These are phyloP conservation scores for Xylariales sp. DNA, from an alignment of 2,329 filamentous ascomycete species.

Conservation along the genomic window DNA sequence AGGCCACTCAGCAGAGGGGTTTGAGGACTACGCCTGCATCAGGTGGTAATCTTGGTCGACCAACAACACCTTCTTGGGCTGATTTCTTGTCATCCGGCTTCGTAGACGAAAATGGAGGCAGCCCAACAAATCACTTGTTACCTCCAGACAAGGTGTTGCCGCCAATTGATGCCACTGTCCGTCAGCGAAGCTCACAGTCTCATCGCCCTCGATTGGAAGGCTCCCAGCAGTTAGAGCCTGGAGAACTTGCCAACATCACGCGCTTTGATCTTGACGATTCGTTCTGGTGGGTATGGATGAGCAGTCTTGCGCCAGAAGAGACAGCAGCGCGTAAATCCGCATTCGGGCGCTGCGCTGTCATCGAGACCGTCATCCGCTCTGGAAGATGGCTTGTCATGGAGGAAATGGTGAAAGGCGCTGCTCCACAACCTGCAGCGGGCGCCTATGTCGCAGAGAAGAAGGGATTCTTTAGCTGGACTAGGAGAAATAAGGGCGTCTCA, in stretches of 20 bases:
- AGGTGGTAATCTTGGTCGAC: constrained; percentile 64
- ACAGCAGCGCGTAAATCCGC: constrained; percentile 80
- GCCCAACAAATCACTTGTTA: constrained; percentile 66
- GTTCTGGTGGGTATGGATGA: constrained; percentile 99
- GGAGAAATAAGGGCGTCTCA: constrained; percentile 56
- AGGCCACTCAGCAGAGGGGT: constrained; percentile 34
- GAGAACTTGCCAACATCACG: constrained; percentile 89
- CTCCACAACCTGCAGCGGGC: constrained; percentile 75
- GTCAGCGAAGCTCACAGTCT: constrained; percentile 83
- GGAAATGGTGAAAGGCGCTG: constrained; percentile 91
- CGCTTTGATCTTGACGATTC: constrained; percentile 85
- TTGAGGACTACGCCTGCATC: constrained; percentile 65
- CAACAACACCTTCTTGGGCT: constrained; percentile 96
- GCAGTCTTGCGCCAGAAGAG: constrained; percentile 87
- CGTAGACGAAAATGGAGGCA: constrained; percentile 65
- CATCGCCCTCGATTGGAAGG: constrained; percentile 69
- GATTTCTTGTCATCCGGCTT: constrained; percentile 96
- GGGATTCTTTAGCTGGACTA: constrained; percentile 84
- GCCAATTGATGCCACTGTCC: constrained; percentile 66
- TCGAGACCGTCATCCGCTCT: constrained; percentile 78
- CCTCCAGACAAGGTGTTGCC: constrained; percentile 89
- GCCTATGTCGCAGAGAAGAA: constrained; percentile 97
- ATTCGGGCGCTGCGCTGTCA: constrained; percentile 87
- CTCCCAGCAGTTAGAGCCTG: constrained; percentile 71
- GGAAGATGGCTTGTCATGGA: constrained; percentile 93